Percentiles rank a stretch among this genome's conserved stretches.
These are phyloP conservation scores for Candida insectorum DNA, from an alignment of 805 yeast genomes.

Conservation along the genomic window DNA sequence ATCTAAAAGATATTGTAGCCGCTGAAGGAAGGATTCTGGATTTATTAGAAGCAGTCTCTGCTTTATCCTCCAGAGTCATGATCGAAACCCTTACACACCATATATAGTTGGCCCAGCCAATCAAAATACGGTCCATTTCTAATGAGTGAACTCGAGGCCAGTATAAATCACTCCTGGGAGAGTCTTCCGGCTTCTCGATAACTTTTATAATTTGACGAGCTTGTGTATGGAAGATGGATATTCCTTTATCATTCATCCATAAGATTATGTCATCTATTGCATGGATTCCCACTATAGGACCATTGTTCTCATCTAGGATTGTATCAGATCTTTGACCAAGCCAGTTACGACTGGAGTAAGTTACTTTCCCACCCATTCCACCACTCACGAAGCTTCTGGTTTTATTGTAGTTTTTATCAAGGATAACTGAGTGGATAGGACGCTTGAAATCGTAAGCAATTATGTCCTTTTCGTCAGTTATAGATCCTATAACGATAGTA, in stretches of 20 bases:
- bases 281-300: constrained; percentile 68
- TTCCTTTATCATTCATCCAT: constrained; percentile 85
- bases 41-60: constrained; percentile 19
- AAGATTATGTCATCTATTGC: constrained; percentile 62
- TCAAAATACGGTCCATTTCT: constrained; percentile 60
- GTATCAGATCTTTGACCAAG: constrained; percentile 76
- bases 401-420: constrained; percentile 65
- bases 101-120: constrained; percentile 81
- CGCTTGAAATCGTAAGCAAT: constrained; percentile 78
- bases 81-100: constrained; percentile 61
- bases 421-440: constrained; percentile 82
- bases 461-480: constrained; percentile 58
- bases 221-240: constrained; percentile 59
- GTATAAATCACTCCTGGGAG: constrained; percentile 70
- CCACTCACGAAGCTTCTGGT: constrained; percentile 76
- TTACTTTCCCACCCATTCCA: constrained; percentile 83
- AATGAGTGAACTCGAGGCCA: constrained; percentile 75
- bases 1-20: constrained; percentile 51
- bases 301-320: constrained; percentile 54
- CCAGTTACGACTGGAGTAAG: constrained; percentile 80
- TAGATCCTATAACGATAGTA: constrained; percentile 76
- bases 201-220: constrained; percentile 47
- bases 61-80: constrained; percentile 10
- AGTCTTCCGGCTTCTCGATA: constrained; percentile 54
- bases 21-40: constrained; percentile 47